phyloP scores from a whole-genome alignment of 352 stramenopile genomes.

The Thalassiosira pacifica region DNA sequence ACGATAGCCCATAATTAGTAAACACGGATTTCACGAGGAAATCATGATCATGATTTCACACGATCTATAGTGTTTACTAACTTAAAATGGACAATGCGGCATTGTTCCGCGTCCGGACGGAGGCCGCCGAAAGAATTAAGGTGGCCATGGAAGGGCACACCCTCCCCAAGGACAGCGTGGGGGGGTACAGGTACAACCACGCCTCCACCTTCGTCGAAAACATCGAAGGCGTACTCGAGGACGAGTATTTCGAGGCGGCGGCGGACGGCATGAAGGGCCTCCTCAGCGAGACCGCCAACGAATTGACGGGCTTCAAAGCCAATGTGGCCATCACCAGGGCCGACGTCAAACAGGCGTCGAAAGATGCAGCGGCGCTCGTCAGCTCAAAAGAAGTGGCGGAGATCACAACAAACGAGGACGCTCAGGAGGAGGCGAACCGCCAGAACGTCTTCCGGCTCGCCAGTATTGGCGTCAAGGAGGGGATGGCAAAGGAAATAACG shows the following conservation, averaged over 20 bases:
- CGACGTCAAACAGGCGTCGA: neutral
- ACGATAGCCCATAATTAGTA: too few relatives aligned
- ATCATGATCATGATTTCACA: too few relatives aligned
- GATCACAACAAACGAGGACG: neutral
- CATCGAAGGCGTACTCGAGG: neutral
- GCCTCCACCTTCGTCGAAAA: neutral
- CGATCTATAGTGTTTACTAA: too few relatives aligned
- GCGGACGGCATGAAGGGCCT: neutral
- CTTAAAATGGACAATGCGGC: too few relatives aligned
- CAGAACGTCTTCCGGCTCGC: neutral
- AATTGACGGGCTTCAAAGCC: neutral
- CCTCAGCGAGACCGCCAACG: neutral
- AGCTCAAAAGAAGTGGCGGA: neutral
- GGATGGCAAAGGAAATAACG: neutral
- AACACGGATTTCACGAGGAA: too few relatives aligned
- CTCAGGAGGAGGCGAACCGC: neutral
- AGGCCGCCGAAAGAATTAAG: too few relatives aligned
- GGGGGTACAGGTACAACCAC: neutral
- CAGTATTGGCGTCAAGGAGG: slow-evolving; percentile 1
- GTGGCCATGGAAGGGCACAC: too few relatives aligned
- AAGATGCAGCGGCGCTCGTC: neutral
- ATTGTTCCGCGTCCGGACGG: too few relatives aligned
- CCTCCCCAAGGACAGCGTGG: neutral
- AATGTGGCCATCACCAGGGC: neutral
- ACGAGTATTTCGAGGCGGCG: neutral